These are phyloP conservation scores for Ophiocordyceps camponoti-leonardi DNA, from an alignment of 2,329 filamentous ascomycete species.

Conservation along the genomic window DNA sequence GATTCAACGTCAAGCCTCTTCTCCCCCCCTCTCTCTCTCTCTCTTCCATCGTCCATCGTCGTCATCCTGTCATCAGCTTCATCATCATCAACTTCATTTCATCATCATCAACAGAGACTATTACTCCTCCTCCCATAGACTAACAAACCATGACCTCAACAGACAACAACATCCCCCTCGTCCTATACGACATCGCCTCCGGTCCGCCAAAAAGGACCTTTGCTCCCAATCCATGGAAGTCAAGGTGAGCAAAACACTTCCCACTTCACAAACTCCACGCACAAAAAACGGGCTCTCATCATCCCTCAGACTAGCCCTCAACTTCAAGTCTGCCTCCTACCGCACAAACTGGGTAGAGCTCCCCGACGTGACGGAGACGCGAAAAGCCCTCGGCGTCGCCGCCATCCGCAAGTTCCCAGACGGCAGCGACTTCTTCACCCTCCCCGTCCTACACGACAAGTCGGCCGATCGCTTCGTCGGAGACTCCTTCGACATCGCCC, in stretches of 20 bases:
- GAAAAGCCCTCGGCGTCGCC: constrained; percentile 24
- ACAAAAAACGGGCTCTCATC: not conserved
- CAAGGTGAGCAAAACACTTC: not conserved
- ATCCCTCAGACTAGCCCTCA: constrained; percentile 16
- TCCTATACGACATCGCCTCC: constrained; percentile 25
- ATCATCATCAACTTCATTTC: too few relatives aligned
- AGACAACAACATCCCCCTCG: constrained; percentile 4
- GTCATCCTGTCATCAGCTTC: not conserved
- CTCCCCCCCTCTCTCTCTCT: not conserved
- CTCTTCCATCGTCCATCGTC: not conserved
- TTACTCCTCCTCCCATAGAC: too few relatives aligned
- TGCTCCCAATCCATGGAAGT: constrained; percentile 16
- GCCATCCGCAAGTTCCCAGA: constrained; percentile 36
- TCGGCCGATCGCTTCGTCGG: constrained; percentile 25
- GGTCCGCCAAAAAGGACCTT: constrained; percentile 12
- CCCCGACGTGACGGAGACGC: constrained; percentile 31
- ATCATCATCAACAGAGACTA: too few relatives aligned
- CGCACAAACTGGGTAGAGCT: constrained; percentile 30
- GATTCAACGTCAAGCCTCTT: too few relatives aligned
- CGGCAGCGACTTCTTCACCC: constrained; percentile 39
- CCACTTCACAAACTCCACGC: not conserved
- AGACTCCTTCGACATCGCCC: constrained; percentile 50
- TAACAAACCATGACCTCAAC: too few relatives aligned
- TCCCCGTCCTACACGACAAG: constrained; percentile 37
- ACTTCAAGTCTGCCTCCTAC: constrained; percentile 21